Base-by-base conservation (phyloP, 495 filamentous ascomycete genomes). In the Xylaria curta region DNA sequence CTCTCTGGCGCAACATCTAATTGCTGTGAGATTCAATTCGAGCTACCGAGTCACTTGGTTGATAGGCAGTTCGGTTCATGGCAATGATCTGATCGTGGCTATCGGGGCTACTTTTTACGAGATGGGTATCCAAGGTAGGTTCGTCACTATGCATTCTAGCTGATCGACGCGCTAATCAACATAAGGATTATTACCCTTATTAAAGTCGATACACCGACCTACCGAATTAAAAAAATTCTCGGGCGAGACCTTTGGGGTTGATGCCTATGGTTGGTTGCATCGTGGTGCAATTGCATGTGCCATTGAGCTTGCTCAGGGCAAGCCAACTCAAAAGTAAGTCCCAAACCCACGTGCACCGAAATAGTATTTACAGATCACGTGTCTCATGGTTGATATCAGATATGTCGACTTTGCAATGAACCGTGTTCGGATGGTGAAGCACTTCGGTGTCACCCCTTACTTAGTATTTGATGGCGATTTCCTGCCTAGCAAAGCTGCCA, bases 211-310 rank as follows among this genome's bases (percentile, higher is more conserved):
- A 60, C 96, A 98, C 60, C 93, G 93, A 76, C 92, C 91, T 75
- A 91, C 89, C 67, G 91, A 94, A 69, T 83, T 99, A 65, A 97
- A 92, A 78, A 93, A 94, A 76, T 98, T 93, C 79, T 86, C 88
- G 15, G 95, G 95, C 40, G 91, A 95, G 80, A 97, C 93, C 3
- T 87, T 99, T 53, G 97, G 92, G 3, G 89, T 99, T 19, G 97
- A 99, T 81, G 95, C 92, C 69, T 99, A 99, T 85, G 96, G 94
- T 78, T 99, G 97, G 97, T 90, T 99, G 44, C 97, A 99, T 79
- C 92, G 97, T 73, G 97, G 95, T 40, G 93, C 94, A 31, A 89
- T 97, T 63, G 86, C 94, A 31, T 99, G 96, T 79, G 92, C 95
- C 68, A 90, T 97, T 72, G 97, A 98, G 71, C 86, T 99, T 59